phyloP scores from a whole-genome alignment of 768 basidiomycete species.

The Psilocybe subaeruginosa region DNA sequence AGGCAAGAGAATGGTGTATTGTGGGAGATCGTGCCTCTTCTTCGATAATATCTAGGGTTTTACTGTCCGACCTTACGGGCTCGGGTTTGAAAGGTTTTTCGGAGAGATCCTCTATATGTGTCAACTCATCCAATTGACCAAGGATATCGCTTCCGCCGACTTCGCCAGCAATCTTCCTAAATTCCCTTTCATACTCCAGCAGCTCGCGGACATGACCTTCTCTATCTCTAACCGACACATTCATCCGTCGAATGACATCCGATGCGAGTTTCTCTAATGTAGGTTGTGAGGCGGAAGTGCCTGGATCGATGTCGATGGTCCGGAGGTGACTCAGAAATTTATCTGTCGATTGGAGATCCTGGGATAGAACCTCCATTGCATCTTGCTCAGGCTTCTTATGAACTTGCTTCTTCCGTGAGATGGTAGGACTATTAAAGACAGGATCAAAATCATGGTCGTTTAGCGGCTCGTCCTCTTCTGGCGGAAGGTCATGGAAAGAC shows the following conservation, averaged over 20 bases:
- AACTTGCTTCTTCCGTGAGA: constrained; percentile 31
- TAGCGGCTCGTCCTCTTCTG: constrained; percentile 30
- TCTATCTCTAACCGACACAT: constrained; percentile 74
- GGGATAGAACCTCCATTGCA: constrained; percentile 72
- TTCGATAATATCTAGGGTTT: constrained; percentile 29
- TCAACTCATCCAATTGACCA: constrained; percentile 67
- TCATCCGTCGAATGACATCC: constrained; percentile 75
- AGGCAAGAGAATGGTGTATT: constrained; percentile 28
- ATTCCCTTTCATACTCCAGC: constrained; percentile 77
- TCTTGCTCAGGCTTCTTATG: constrained; percentile 49
- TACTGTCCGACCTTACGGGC: constrained; percentile 26
- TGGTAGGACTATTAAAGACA: constrained; percentile 41
- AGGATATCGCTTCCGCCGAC: constrained; percentile 78
- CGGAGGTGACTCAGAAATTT: constrained; percentile 76
- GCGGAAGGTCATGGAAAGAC: constrained; percentile 30
- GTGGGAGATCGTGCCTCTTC: constrained; percentile 29
- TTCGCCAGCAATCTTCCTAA: constrained; percentile 76
- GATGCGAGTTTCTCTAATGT: constrained; percentile 72
- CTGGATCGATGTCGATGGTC: constrained; percentile 61
- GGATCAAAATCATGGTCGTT: constrained; percentile 38
- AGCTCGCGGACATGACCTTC: constrained; percentile 83
- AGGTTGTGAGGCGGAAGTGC: constrained; percentile 36
- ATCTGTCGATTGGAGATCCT: constrained; percentile 77
- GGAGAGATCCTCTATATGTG: constrained; percentile 45
- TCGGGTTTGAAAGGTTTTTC: constrained; percentile 33